Conservation (phyloP, 371 early-diverging fungal species). For the Globomyces sp. region DNA sequence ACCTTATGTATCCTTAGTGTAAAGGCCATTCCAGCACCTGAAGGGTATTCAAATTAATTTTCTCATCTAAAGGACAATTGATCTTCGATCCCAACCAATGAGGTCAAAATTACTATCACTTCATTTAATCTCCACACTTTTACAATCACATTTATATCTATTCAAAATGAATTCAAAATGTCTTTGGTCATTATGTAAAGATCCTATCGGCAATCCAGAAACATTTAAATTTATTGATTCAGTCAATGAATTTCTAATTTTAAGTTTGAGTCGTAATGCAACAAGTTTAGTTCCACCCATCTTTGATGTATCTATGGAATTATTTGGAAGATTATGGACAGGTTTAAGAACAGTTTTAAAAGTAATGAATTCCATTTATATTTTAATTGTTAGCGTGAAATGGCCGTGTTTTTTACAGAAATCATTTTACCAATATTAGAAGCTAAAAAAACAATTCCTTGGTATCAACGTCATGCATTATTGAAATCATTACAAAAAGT, state of each 20-base stretch:
- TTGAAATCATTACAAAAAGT: slow-evolving; percentile 42
- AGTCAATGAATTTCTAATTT: slow-evolving; percentile 78
- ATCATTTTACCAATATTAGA: slow-evolving; percentile 70
- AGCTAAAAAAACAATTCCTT: slow-evolving; percentile 38
- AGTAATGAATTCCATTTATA: slow-evolving; percentile 24
- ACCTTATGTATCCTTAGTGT: slow-evolving; percentile 93
- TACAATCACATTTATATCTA: slow-evolving; percentile 42
- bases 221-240: slow-evolving; percentile 62
- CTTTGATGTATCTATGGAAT: slow-evolving; percentile 77
- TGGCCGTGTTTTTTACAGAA: slow-evolving; percentile 76
- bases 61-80: slow-evolving; percentile 32
- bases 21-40: slow-evolving; percentile 56
- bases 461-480: slow-evolving; percentile 42
- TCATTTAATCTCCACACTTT: slow-evolving; percentile 56
- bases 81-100: slow-evolving; percentile 55
- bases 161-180: slow-evolving; percentile 22
- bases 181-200: background rate
- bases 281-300: slow-evolving; percentile 75
- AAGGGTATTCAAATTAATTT: slow-evolving; percentile 32
- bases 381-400: slow-evolving; percentile 47
- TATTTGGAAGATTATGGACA: slow-evolving; percentile 73
- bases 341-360: slow-evolving; percentile 71
- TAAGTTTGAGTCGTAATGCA: slow-evolving; percentile 77
- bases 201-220: background rate
- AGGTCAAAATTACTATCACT: slow-evolving; percentile 57